phyloP scores from a whole-genome alignment of 148 eudicot species.

The Rhododendron ovatum region DNA sequence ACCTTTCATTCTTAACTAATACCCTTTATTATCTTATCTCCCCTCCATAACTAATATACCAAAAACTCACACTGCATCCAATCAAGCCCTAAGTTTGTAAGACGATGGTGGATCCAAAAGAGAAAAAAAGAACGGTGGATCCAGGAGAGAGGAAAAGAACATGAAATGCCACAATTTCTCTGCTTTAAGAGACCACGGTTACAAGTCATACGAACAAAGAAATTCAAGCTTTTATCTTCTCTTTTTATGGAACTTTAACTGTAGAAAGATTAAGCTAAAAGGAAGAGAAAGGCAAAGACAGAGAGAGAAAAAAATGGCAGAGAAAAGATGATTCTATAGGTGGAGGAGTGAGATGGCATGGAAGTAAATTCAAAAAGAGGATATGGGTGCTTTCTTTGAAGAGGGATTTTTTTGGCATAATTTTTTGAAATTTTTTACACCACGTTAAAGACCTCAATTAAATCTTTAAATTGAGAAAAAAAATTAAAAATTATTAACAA shows the following conservation, averaged over 20 bases:
- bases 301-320: not conserved
- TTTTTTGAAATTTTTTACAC: not conserved
- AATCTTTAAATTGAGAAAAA: no score
- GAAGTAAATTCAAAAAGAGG: not conserved
- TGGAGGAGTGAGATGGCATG: not conserved
- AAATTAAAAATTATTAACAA: no score
- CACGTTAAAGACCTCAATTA: no score
- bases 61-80: no score
- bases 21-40: no score
- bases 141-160: not conserved
- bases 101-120: not conserved
- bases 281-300: not conserved
- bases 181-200: not conserved
- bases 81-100: not conserved
- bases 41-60: no score
- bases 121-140: not conserved
- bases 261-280: not conserved
- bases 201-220: not conserved
- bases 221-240: not conserved
- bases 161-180: not conserved
- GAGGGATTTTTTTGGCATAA: not conserved
- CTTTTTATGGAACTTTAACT: not conserved
- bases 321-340: not conserved
- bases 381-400: not conserved
- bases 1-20: no score